These are phyloP conservation scores for Patellaria atrata DNA, from an alignment of 495 filamentous ascomycete species.

Conservation along the genomic window DNA sequence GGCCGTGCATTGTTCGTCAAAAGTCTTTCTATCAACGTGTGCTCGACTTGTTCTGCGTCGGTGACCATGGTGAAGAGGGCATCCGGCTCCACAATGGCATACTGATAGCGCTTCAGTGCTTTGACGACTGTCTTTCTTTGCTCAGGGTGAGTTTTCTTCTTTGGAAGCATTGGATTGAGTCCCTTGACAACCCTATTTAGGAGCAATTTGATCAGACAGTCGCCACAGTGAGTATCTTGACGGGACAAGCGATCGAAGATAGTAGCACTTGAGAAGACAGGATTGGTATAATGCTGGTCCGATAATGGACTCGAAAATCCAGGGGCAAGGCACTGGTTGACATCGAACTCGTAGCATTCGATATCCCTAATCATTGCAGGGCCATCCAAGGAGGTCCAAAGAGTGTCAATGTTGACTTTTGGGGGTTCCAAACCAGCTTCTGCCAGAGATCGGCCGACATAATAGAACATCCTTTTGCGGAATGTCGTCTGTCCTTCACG, in stretches of 20 bases:
- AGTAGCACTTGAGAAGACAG: conserved; percentile 26
- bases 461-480: conserved; percentile 28
- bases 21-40: conserved; percentile 25
- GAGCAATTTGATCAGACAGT: conserved; percentile 30
- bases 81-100: conserved; percentile 29
- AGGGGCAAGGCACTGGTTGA: conserved; percentile 29
- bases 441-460: conserved; percentile 22
- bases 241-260: conserved; percentile 28
- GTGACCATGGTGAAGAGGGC: conserved; percentile 33
- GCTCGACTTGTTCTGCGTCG: conserved; percentile 31
- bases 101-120: conserved; percentile 31
- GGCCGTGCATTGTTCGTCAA: conserved; percentile 21
- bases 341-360: conserved; percentile 28
- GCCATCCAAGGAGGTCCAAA: conserved; percentile 33
- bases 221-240: conserved; percentile 28
- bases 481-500: conserved; percentile 21
- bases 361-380: conserved; percentile 28
- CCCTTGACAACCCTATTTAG: conserved; percentile 24
- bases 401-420: conserved; percentile 27
- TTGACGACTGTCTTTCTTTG: conserved; percentile 26
- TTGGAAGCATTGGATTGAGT: conserved; percentile 25
- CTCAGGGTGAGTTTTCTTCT: conserved; percentile 14
- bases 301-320: conserved; percentile 27
- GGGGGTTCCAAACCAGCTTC: conserved; percentile 28
- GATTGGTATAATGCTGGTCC: conserved; percentile 23